phyloP scores from a whole-genome alignment of 352 stramenopile genomes.

The Nothophytophthora sp. region DNA sequence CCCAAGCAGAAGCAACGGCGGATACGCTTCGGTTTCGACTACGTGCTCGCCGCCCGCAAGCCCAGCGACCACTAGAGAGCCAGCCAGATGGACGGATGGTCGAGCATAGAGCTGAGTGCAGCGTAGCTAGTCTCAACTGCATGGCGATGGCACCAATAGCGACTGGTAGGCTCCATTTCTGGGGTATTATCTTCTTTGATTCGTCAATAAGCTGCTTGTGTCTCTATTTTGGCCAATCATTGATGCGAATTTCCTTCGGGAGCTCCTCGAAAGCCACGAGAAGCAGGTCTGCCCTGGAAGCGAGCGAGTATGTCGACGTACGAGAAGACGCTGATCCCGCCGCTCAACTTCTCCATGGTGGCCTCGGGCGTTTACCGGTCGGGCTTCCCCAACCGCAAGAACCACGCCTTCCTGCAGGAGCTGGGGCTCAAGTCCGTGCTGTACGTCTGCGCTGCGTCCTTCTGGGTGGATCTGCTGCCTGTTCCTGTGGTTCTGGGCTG shows the following conservation, averaged over 20 bases:
- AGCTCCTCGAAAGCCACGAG: too few relatives aligned
- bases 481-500: too few relatives aligned
- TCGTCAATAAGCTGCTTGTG: too few relatives aligned
- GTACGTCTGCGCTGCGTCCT: too few relatives aligned
- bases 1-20: conserved; percentile 28
- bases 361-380: conserved; percentile 87
- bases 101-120: background rate
- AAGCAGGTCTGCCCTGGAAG: background rate
- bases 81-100: background rate
- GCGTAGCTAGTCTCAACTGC: conserved; percentile 1
- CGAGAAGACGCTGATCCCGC: conserved; percentile 88
- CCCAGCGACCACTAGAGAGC: background rate
- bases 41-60: conserved; percentile 73
- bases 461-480: too few relatives aligned
- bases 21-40: conserved; percentile 89
- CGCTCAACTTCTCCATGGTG: conserved; percentile 92
- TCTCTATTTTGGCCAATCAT: conserved; percentile 27
- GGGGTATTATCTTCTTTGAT: too few relatives aligned
- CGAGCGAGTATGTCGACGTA: conserved; percentile 66
- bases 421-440: conserved; percentile 86
- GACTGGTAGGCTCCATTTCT: too few relatives aligned
- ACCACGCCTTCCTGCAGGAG: conserved; percentile 86
- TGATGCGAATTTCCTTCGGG: background rate
- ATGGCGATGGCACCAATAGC: too few relatives aligned
- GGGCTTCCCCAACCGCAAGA: conserved; percentile 88